Percentiles rank a stretch among this genome's conserved stretches.
Conservation (phyloP, 2,329 filamentous ascomycete genomes). For the Tolypocladium pustulatum region DNA sequence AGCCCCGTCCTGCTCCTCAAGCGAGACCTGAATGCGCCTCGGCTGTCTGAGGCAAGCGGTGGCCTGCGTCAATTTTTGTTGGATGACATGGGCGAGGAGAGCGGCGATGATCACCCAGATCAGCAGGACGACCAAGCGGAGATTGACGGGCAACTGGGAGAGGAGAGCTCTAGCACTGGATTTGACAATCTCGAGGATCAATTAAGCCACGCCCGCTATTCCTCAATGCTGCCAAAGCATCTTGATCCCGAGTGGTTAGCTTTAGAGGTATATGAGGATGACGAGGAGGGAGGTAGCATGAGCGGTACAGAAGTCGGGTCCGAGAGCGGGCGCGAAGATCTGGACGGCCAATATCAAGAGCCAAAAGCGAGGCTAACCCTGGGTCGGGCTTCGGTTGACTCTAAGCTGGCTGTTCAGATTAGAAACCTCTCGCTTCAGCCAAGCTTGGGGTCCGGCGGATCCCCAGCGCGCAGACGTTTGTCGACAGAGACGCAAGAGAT, state of each 20-base stretch:
- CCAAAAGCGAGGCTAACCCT: constrained; percentile 3
- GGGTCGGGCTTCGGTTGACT: constrained; percentile 21
- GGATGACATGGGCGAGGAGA: not conserved
- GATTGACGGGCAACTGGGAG: constrained; percentile 33
- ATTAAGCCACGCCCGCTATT: not conserved
- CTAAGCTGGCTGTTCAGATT: constrained; percentile 28
- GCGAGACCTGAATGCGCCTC: constrained; percentile 18
- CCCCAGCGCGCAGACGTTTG: not conserved
- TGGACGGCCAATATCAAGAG: constrained; percentile 13
- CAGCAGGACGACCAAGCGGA: constrained; percentile 28
- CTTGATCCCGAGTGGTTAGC: constrained; percentile 88
- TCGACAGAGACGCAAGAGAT: not conserved
- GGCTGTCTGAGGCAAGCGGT: constrained; percentile 31
- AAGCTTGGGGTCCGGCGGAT: constrained; percentile 4
- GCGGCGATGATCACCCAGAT: not conserved
- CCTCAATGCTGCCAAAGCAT: constrained; percentile 48
- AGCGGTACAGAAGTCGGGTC: constrained; percentile 27
- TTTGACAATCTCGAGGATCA: not conserved
- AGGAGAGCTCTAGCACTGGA: constrained; percentile 6
- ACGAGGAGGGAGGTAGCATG: constrained; percentile 26
- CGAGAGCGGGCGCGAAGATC: constrained; percentile 27
- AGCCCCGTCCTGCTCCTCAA: constrained; percentile 24
- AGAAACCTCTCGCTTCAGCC: constrained; percentile 25
- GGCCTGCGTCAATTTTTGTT: not conserved
- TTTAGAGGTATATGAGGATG: constrained; percentile 70